These are phyloP conservation scores for Colletotrichum sp. DNA, from an alignment of 2,329 filamentous ascomycete genomes.

Conservation along the genomic window DNA sequence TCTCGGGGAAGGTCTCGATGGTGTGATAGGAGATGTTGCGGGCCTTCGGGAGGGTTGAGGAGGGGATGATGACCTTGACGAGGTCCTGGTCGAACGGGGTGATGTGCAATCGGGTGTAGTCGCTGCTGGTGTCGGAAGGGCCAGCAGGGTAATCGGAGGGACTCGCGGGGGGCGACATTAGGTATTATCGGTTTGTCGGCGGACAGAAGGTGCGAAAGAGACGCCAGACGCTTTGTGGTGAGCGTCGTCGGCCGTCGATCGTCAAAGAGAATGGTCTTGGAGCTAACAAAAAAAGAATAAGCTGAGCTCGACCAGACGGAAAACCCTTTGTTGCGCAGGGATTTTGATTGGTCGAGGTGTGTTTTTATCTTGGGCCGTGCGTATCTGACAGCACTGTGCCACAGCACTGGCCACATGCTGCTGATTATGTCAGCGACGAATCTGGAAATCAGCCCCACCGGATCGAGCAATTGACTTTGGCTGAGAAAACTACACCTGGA, in stretches of 20 bases:
- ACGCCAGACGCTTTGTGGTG: not conserved
- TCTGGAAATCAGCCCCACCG: not conserved
- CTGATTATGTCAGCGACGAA: not conserved
- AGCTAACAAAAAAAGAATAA: not conserved
- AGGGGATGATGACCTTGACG: slow-evolving; percentile 73
- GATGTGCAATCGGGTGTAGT: slow-evolving; percentile 77
- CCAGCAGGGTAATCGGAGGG: not conserved
- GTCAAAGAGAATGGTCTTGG: not conserved
- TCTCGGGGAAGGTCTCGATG: slow-evolving; percentile 87
- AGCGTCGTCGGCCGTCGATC: slow-evolving; percentile 7
- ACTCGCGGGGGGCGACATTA: slow-evolving; percentile 2
- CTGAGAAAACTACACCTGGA: not conserved
- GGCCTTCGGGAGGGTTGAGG: slow-evolving; percentile 68
- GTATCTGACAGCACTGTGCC: not conserved
- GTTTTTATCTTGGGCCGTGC: not conserved
- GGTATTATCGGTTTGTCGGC: not conserved
- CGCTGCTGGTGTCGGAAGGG: slow-evolving; percentile 17
- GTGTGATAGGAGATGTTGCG: slow-evolving; percentile 88
- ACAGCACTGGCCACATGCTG: not conserved
- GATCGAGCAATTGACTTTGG: not conserved
- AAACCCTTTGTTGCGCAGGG: slow-evolving; percentile 24
- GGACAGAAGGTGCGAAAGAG: not conserved
- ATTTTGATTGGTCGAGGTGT: slow-evolving; percentile 16
- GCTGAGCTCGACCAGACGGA: slow-evolving; percentile 1
- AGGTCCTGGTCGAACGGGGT: slow-evolving; percentile 82